phyloP scores from a whole-genome alignment of 2,329 filamentous ascomycete species.

The Exophiala viscosa region DNA sequence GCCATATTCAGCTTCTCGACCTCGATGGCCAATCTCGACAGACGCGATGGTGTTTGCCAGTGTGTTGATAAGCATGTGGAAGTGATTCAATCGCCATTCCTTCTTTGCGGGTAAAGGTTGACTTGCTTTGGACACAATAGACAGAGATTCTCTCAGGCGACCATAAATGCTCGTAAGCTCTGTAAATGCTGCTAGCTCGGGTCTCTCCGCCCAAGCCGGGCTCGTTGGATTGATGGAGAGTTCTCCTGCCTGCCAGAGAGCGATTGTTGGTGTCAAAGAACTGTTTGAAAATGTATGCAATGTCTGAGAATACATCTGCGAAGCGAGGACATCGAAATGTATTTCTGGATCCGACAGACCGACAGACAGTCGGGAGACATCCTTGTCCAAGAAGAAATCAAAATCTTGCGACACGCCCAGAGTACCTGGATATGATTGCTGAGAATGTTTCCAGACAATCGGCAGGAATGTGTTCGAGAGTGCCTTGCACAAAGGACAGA shows the following conservation, averaged over 20 bases:
- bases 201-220: slow-evolving; percentile 18
- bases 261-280: slow-evolving; percentile 18
- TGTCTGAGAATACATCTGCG: slow-evolving; percentile 31
- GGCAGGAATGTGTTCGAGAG: slow-evolving; percentile 92
- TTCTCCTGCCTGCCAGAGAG: slow-evolving; percentile 20
- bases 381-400: slow-evolving; percentile 63
- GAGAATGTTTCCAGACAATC: slow-evolving; percentile 89
- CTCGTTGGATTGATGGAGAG: slow-evolving; percentile 19
- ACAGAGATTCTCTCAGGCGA: slow-evolving; percentile 25
- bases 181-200: slow-evolving; percentile 18
- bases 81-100: slow-evolving; percentile 14
- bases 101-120: neutral
- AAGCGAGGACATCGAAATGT: slow-evolving; percentile 6
- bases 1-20: slow-evolving; percentile 68
- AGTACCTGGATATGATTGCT: slow-evolving; percentile 75
- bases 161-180: slow-evolving; percentile 31
- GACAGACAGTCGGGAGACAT: slow-evolving; percentile 42
- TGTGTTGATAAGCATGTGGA: slow-evolving; percentile 21
- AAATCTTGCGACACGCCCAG: slow-evolving; percentile 61
- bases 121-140: slow-evolving; percentile 11
- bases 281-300: slow-evolving; percentile 30
- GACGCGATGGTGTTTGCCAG: slow-evolving; percentile 68
- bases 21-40: slow-evolving; percentile 87
- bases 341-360: slow-evolving; percentile 21
- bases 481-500: slow-evolving; percentile 95